Percentiles rank a stretch among this genome's conserved stretches.
Evolutionary conservation across 192 early-diverging fungal genomes (phyloP).

Genomic region (Coemansia guatemalensis): DNA sequence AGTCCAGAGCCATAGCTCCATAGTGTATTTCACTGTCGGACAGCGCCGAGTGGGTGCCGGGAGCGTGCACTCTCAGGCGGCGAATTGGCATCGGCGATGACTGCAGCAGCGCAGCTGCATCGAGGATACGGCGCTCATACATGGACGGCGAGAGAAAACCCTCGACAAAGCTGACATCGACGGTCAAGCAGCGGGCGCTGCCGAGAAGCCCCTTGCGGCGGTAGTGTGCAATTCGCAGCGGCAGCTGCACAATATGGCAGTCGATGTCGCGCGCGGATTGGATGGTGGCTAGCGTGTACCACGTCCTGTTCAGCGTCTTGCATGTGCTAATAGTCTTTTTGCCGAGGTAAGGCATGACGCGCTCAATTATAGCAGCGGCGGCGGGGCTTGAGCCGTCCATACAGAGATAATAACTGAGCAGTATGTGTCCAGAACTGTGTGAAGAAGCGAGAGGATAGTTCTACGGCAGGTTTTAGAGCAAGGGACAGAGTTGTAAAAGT

Average conservation of each 20-base stretch:
- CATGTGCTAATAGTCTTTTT: conserved; percentile 25
- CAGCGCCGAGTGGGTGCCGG: conserved; percentile 22
- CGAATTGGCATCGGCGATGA: conserved; percentile 21
- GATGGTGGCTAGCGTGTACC: conserved; percentile 35
- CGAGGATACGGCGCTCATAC: conserved; percentile 43
- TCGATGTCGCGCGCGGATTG: conserved; percentile 42
- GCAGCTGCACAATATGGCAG: conserved; percentile 42
- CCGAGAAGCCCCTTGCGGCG: conserved; percentile 36
- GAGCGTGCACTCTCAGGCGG: conserved; percentile 39
- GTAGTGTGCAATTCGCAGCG: conserved; percentile 44
- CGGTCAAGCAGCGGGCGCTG: conserved; percentile 33
- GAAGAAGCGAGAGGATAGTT: no score
- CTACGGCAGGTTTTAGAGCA: neutral
- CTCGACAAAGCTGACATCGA: conserved; percentile 45
- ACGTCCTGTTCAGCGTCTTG: conserved; percentile 40
- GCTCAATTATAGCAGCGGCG: conserved; percentile 38
- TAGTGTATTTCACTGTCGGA: conserved; percentile 36
- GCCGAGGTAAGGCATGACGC: conserved; percentile 36
- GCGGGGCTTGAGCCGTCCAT: conserved; percentile 49
- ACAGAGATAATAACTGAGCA: neutral
- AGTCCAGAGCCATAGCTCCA: conserved; percentile 29
- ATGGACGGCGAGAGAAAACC: conserved; percentile 40
- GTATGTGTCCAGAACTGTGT: neutral
- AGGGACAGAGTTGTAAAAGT: conserved; percentile 4
- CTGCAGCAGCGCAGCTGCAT: conserved; percentile 20